A percentile compares a stretch with the other conserved stretches of the same genome.
These are phyloP conservation scores for Cenococcum geophilum DNA, from an alignment of 495 filamentous ascomycete species.

Conservation along the genomic window DNA sequence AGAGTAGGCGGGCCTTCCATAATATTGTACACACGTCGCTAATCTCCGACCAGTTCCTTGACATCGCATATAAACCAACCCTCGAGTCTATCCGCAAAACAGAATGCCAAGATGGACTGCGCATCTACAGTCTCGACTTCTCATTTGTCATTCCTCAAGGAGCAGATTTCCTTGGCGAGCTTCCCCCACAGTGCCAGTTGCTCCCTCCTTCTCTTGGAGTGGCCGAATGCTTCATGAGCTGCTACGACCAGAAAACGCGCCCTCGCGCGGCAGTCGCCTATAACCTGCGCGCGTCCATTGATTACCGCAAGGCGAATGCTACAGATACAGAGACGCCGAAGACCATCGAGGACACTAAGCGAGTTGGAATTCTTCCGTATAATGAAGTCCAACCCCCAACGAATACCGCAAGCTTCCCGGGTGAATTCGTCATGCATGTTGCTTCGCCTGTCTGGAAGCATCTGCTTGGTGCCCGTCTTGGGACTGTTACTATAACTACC, in stretches of 20 bases:
- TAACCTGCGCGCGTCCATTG: background rate
- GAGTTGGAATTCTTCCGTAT: slow-evolving; percentile 6
- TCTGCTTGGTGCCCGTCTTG: slow-evolving; percentile 7
- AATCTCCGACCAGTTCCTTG: slow-evolving; percentile 7
- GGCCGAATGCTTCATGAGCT: background rate
- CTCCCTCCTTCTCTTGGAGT: background rate
- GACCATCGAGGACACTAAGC: background rate
- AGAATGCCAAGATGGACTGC: background rate
- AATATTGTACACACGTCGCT: slow-evolving; percentile 7
- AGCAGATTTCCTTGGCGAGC: background rate
- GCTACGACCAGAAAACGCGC: background rate
- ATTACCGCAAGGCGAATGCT: slow-evolving; percentile 5
- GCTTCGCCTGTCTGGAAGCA: slow-evolving; percentile 5
- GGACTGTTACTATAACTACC: background rate
- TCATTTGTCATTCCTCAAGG: slow-evolving; percentile 1
- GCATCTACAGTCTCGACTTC: slow-evolving; percentile 4
- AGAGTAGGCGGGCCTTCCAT: slow-evolving; percentile 2
- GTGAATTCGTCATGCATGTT: slow-evolving; percentile 2
- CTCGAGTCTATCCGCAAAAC: background rate
- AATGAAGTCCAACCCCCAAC: slow-evolving; percentile 1
- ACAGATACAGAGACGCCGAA: slow-evolving; percentile 1
- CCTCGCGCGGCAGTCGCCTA: background rate
- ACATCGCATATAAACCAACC: slow-evolving; percentile 1
- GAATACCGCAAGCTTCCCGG: slow-evolving; percentile 3
- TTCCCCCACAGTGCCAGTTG: background rate